Percentiles rank a stretch among this genome's conserved stretches.
phyloP scores from a whole-genome alignment of 805 yeast genomes.

The Wickerhamomyces ciferrii region DNA sequence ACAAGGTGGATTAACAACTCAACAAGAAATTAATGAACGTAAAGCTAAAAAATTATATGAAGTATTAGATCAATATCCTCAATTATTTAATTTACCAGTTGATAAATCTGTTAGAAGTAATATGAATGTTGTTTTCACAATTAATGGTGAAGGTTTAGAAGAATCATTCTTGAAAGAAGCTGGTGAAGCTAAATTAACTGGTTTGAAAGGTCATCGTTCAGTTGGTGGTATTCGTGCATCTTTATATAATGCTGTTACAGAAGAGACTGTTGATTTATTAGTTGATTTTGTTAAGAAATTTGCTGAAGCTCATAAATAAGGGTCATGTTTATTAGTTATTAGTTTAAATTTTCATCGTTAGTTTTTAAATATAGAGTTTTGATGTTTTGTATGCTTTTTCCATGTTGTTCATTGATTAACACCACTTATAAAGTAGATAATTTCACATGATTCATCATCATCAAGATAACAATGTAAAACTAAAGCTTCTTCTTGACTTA shows the following conservation, averaged over 20 bases:
- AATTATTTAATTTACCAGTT: conserved; percentile 64
- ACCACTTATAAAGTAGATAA: conserved; percentile 51
- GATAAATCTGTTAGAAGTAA: conserved; percentile 61
- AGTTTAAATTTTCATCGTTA: no score
- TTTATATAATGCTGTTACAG: conserved; percentile 78
- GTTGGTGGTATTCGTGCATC: conserved; percentile 98
- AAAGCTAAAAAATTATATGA: conserved; percentile 65
- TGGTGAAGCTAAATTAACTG: conserved; percentile 51
- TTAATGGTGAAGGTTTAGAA: conserved; percentile 60
- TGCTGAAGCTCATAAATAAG: conserved; percentile 36
- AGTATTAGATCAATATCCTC: conserved; percentile 62
- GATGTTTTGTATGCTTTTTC: background rate
- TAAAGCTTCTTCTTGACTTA: conserved; percentile 53
- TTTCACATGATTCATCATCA: conserved; percentile 57
- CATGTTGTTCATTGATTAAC: conserved; percentile 6
- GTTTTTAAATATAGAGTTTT: background rate
- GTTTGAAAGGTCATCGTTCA: conserved; percentile 92
- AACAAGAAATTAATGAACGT: conserved; percentile 47
- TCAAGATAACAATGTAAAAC: conserved; percentile 65
- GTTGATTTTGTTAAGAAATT: conserved; percentile 55
- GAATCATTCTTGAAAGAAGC: conserved; percentile 68
- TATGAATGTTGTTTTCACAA: conserved; percentile 91
- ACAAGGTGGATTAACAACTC: conserved; percentile 68
- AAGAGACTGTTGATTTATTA: conserved; percentile 52
- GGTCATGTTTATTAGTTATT: no score